phyloP scores from a whole-genome alignment of 106 monocot species.

The Platanthera zijinensis region DNA sequence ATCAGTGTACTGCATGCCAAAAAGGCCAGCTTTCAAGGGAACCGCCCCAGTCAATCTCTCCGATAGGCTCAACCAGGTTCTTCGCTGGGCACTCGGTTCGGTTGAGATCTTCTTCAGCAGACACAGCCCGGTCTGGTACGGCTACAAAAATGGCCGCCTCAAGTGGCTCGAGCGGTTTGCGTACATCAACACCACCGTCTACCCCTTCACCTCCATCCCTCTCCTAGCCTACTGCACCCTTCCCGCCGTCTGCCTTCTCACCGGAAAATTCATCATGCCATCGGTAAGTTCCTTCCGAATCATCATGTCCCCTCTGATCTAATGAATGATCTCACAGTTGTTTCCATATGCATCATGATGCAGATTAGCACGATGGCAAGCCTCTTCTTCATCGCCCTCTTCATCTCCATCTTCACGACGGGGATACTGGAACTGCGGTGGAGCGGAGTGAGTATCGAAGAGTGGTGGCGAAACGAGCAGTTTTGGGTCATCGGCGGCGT shows the following conservation, averaged over 20 bases:
- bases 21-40: constrained; percentile 90
- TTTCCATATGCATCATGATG: neutral
- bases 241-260: constrained; percentile 81
- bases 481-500: constrained; percentile 89
- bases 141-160: constrained; percentile 78
- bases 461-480: constrained; percentile 81
- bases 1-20: constrained; percentile 92
- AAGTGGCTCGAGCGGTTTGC: constrained; percentile 93
- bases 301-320: neutral
- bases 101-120: constrained; percentile 98
- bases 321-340: neutral
- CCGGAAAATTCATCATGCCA: constrained; percentile 90
- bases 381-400: constrained; percentile 70
- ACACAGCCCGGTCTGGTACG: constrained; percentile 82
- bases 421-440: constrained; percentile 65
- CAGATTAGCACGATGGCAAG: constrained; percentile 79
- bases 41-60: constrained; percentile 93
- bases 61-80: constrained; percentile 87
- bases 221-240: constrained; percentile 83
- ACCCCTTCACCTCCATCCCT: constrained; percentile 86
- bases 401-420: constrained; percentile 70
- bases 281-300: constrained; percentile 28
- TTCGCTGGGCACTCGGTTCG: constrained; percentile 93
- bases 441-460: constrained; percentile 86
- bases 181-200: constrained; percentile 94